phyloP scores from a whole-genome alignment of 352 stramenopile genomes.

The Pythium aristosporum region DNA sequence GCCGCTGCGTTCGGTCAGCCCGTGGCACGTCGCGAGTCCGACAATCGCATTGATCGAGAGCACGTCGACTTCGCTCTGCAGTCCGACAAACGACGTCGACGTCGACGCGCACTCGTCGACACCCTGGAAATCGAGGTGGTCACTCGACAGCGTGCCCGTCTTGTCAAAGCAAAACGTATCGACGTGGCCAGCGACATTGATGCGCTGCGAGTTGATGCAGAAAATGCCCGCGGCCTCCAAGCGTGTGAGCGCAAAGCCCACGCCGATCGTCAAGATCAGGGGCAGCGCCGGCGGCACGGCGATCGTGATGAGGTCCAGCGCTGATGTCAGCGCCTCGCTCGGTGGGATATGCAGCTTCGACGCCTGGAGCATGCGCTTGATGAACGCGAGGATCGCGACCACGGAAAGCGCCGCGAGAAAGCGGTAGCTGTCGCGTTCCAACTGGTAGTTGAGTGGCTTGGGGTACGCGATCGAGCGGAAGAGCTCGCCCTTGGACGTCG shows the following conservation, averaged over 20 bases:
- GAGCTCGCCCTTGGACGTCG: conserved; percentile 37
- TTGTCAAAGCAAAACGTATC: conserved; percentile 86
- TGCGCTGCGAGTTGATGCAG: conserved; percentile 47
- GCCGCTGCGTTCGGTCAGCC: conserved; percentile 49
- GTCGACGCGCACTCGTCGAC: conserved; percentile 54
- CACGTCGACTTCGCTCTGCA: conserved; percentile 70
- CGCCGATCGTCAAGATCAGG: conserved; percentile 46
- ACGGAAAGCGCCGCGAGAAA: conserved; percentile 32
- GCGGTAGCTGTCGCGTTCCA: conserved; percentile 38
- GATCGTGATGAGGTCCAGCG: conserved; percentile 52
- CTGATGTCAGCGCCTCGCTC: conserved; percentile 31
- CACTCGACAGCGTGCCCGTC: conserved; percentile 73
- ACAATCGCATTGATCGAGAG: conserved; percentile 60
- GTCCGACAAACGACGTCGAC: conserved; percentile 40
- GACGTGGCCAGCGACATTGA: conserved; percentile 71
- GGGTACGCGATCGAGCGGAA: conserved; percentile 39
- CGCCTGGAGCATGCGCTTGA: conserved; percentile 35
- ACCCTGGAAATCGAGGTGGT: conserved; percentile 71
- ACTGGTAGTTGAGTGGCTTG: conserved; percentile 26
- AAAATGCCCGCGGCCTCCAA: conserved; percentile 33
- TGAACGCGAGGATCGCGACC: conserved; percentile 32
- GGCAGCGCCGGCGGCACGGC: conserved; percentile 48
- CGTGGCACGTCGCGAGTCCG: conserved; percentile 68
- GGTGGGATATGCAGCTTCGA: conserved; percentile 22
- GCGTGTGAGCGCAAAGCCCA: conserved; percentile 43